Evolutionary conservation across 2,329 filamentous ascomycete species (phyloP), one percentile per base, ranked within the genome.

Genomic region (Berkeleyomyces basicola): DNA sequence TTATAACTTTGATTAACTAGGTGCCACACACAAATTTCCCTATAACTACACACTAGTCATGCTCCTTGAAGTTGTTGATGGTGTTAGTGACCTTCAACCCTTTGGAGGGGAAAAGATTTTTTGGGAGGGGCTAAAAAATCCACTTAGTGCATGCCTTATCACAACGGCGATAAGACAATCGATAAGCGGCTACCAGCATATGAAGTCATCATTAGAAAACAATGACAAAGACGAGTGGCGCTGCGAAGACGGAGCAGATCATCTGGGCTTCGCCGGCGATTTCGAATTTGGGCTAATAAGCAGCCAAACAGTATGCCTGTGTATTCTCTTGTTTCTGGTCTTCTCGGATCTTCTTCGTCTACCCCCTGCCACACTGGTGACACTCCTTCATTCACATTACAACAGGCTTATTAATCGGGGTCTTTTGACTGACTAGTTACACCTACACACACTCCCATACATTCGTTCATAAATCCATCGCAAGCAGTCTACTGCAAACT

Each of bases 81-180:
- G 23, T 33, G 7, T 60, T 60, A 37, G 33, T 47, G n/a, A 23
- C 9, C 31, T 23, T 58, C 55, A 58, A 33, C 39, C 59, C 43
- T 44, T 59, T 42, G 43, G 43, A 57, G 61, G 43, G 61, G 46
- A 62, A 65, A 63, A 65, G 58, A 65, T 62, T 65, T 64, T 67
- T 63, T 64, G 61, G 64, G 63, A 62, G 66, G 66, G 66, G 66
- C 63, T 62, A 64, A 63, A 61, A 23, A 58, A 59, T 64, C 69
- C 63, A 67, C 67, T 51, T 68, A 67, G 43, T 46, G 31, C 33
- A 36, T 36, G 42, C 31, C 59, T 61, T 62, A 58, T 57, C 51
- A 7, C 40, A 2, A 7, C 4, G 4, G 4, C 42, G 37, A 58
- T 62, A 58, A 58, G 40, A 16, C 14, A 58, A 46, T 36, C 23